These are phyloP conservation scores for Apiospora saccharicola DNA, from an alignment of 2,329 filamentous ascomycete species.

Conservation along the genomic window DNA sequence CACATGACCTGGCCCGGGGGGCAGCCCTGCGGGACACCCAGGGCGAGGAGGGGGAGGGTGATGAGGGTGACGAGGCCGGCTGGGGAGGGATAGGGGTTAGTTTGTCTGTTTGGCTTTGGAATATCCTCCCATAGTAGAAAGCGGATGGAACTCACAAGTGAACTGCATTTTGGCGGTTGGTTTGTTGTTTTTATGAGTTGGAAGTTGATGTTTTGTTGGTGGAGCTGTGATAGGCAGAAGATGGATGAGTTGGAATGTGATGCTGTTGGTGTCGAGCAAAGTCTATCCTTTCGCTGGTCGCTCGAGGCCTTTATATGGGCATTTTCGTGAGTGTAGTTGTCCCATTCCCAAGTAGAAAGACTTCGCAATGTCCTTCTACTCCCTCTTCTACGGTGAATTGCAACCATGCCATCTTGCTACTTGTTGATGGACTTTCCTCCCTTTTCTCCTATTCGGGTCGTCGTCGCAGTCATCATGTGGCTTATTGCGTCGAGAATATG, in stretches of 20 bases:
- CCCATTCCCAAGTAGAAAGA: not conserved
- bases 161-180: slow-evolving; percentile 13
- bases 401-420: not conserved
- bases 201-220: not conserved
- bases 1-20: not conserved
- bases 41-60: slow-evolving; percentile 11
- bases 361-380: not conserved
- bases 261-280: not conserved
- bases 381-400: not conserved
- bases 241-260: not conserved
- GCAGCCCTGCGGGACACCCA: not conserved
- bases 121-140: not conserved
- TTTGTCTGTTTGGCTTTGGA: not conserved
- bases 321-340: not conserved
- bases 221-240: not conserved
- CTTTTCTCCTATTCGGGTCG: not conserved
- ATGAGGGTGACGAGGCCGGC: slow-evolving; percentile 12
- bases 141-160: not conserved
- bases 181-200: not conserved
- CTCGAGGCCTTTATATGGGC: not conserved
- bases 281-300: not conserved
- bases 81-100: not conserved
- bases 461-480: not conserved
- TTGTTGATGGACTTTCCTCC: not conserved
- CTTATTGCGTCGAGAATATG: not conserved